phyloP scores from a whole-genome alignment of 306 rosid species.

The Purshia tridentata region DNA sequence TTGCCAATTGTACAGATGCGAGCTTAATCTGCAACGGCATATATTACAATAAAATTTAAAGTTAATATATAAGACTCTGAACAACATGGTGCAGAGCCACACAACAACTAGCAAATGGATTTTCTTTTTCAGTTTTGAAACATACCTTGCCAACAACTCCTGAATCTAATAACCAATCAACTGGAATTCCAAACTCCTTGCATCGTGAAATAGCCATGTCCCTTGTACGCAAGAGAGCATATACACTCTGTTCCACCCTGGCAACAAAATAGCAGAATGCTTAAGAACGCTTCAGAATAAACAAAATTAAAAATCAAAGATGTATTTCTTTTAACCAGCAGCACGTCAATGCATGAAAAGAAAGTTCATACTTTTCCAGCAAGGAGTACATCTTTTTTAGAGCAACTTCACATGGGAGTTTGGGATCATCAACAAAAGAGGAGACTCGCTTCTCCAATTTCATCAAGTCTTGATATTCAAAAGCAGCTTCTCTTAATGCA shows the following conservation, averaged over 20 bases:
- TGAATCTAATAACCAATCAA: slow-evolving; percentile 83
- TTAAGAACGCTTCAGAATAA: slow-evolving; percentile 2
- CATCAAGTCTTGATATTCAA: slow-evolving; percentile 89
- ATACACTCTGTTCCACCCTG: slow-evolving; percentile 94
- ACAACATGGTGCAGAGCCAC: no score
- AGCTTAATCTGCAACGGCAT: slow-evolving; percentile 70
- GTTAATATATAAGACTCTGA: no score
- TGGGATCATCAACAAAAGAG: slow-evolving; percentile 81
- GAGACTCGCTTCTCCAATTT: slow-evolving; percentile 83
- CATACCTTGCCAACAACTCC: slow-evolving; percentile 98
- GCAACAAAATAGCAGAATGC: slow-evolving; percentile 12
- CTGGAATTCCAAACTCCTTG: slow-evolving; percentile 90
- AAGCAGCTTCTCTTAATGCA: slow-evolving; percentile 96
- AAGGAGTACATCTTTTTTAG: slow-evolving; percentile 94
- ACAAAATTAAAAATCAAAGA: not conserved
- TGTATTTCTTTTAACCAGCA: not conserved
- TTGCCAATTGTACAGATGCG: slow-evolving; percentile 87
- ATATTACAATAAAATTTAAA: not conserved
- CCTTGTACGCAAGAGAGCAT: slow-evolving; percentile 85
- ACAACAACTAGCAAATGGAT: not conserved
- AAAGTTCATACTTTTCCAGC: slow-evolving; percentile 81
- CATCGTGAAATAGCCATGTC: slow-evolving; percentile 95
- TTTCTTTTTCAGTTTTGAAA: slow-evolving; percentile 6
- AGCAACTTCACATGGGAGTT: slow-evolving; percentile 78
- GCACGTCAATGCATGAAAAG: slow-evolving; percentile 22